Evolutionary conservation across 2,329 filamentous ascomycete genomes (phyloP).

Genomic region (Cladosporium sp.): DNA sequence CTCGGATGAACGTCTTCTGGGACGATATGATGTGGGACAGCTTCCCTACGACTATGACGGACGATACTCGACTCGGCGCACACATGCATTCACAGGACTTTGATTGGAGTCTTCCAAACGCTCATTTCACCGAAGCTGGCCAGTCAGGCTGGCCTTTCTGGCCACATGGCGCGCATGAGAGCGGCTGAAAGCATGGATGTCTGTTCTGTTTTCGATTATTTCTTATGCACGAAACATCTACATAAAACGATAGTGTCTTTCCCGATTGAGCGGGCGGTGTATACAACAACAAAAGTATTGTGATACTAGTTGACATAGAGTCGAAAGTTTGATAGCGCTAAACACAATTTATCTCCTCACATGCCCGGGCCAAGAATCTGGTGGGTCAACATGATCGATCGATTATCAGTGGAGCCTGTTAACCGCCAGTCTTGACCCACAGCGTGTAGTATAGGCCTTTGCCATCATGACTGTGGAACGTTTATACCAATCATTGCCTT

Average conservation of each 20-base stretch:
- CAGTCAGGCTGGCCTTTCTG: conserved; percentile 10
- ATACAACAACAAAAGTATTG: not conserved
- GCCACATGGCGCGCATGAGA: conserved; percentile 1
- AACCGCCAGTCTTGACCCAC: not conserved
- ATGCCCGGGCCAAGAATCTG: not conserved
- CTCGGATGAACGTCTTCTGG: conserved; percentile 21
- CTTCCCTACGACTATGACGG: conserved; percentile 13
- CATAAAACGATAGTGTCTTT: not conserved
- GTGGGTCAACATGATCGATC: not conserved
- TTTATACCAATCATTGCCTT: not conserved
- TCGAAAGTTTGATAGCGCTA: not conserved
- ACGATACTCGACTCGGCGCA: not conserved
- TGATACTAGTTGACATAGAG: not conserved
- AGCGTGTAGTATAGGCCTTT: no score
- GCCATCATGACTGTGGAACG: not conserved
- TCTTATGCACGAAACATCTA: not conserved
- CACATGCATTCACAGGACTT: conserved; percentile 6
- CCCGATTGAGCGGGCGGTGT: not conserved
- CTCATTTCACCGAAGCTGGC: not conserved
- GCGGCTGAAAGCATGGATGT: not conserved
- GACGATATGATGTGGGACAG: conserved; percentile 23
- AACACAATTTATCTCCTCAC: not conserved
- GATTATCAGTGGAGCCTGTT: not conserved
- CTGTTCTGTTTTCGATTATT: not conserved
- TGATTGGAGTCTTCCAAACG: conserved; percentile 8